Percentiles rank a stretch among this genome's conserved stretches.
Evolutionary conservation across 2,329 filamentous ascomycete genomes (phyloP).

Genomic region (Fusarium nematophilum): DNA sequence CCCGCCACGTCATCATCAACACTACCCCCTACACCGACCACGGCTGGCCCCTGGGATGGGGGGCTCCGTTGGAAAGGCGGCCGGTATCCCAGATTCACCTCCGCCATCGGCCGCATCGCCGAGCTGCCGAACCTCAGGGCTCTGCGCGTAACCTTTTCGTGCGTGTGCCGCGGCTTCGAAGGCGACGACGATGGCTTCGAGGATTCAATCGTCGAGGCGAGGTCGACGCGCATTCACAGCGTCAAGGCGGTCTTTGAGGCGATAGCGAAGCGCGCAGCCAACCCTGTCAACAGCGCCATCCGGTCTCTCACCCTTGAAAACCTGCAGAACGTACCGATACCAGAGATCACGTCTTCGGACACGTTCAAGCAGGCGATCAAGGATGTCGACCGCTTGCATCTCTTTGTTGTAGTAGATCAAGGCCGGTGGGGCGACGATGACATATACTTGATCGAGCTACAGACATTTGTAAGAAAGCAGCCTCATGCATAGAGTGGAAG

Average conservation of each 20-base stretch:
- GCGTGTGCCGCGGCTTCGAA: background rate
- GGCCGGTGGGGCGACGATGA: too few relatives aligned
- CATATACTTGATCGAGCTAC: too few relatives aligned
- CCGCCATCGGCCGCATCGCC: background rate
- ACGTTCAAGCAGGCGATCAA: background rate
- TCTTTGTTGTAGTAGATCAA: too few relatives aligned
- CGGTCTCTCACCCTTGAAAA: conserved; percentile 1
- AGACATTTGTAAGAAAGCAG: too few relatives aligned
- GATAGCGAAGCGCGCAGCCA: background rate
- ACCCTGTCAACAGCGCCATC: background rate
- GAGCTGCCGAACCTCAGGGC: background rate
- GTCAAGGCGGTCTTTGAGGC: background rate
- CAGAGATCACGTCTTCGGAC: background rate
- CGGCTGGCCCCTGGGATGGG: too few relatives aligned
- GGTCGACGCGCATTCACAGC: background rate
- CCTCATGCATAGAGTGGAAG: conserved; percentile 3
- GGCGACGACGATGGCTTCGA: too few relatives aligned
- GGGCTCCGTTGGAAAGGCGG: background rate
- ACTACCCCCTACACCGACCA: too few relatives aligned
- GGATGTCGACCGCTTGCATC: background rate
- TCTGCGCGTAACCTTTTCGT: background rate
- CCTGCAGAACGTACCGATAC: background rate
- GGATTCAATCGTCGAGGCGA: too few relatives aligned
- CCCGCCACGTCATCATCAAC: conserved; percentile 16
- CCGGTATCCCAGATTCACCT: conserved; percentile 24